phyloP scores from a whole-genome alignment of 2,329 filamentous ascomycete species.

The Fusarium coicis region DNA sequence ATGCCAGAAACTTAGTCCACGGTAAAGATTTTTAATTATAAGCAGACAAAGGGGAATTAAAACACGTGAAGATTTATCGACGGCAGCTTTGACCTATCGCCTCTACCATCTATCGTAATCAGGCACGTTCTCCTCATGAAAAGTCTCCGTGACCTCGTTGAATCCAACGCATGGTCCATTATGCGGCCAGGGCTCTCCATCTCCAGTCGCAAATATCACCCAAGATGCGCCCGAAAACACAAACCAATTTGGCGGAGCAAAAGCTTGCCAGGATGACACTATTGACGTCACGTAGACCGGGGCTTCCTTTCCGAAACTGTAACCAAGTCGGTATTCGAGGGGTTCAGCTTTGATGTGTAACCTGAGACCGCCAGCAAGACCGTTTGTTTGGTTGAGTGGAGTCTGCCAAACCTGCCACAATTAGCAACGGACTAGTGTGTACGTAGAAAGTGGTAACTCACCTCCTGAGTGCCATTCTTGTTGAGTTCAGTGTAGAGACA shows the following conservation, averaged over 20 bases:
- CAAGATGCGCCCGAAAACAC: not conserved
- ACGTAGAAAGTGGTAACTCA: not conserved
- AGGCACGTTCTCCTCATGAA: not conserved
- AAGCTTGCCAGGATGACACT: not conserved
- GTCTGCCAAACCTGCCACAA: not conserved
- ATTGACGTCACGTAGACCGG: not conserved
- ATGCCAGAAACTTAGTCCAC: not conserved
- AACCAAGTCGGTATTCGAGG: not conserved
- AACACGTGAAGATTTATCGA: fast-evolving
- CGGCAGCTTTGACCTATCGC: fast-evolving
- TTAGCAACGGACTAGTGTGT: not conserved
- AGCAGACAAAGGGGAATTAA: not conserved
- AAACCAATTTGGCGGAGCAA: not conserved
- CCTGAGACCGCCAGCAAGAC: not conserved
- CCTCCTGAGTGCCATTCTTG: not conserved
- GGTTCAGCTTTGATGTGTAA: not conserved
- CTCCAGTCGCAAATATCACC: not conserved
- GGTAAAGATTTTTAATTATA: not conserved
- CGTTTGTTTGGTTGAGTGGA: not conserved
- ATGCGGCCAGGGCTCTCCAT: not conserved
- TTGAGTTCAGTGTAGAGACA: not conserved
- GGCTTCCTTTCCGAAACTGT: not conserved
- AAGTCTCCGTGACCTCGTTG: not conserved
- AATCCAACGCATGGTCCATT: not conserved
- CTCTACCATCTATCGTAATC: not conserved